Evolutionary conservation across 139 green algal species (phyloP), one percentile per base, ranked within the genome.

Genomic region (Pseudopediastrum boryanum): DNA sequence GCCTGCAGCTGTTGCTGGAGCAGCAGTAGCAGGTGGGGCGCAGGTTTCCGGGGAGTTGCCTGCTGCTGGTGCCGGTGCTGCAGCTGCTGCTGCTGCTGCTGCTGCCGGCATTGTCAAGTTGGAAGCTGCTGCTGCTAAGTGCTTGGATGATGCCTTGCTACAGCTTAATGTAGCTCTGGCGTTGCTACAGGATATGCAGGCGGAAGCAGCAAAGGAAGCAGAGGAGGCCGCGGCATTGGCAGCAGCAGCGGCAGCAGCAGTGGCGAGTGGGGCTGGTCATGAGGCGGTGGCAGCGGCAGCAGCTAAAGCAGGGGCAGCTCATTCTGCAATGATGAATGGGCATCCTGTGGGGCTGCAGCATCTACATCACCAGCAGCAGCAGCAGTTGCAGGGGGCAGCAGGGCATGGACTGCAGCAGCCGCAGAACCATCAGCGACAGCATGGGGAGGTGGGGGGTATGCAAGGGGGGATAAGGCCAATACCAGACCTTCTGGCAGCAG

Each of bases 151-250:
- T 6, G 54, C 74, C 25, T 48, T 68, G 36, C 41, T 54, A 64
- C 77, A 83, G 71, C 39, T 56, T 4, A 43, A 65, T 62, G 77
- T 77, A 3, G 71, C 72, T 8, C 35, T 61, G 36, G 64, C 71
- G 39, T 46, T 86, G 63, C 64, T 71, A 29, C 59, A 72, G 72
- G 68, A 81, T 6, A 71, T 75, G 52, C 62, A 81, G 36, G 74
- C 74, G 43, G 74, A 74, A 41, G 74, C 74, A 63, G 74, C 74
- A 25, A 74, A 74, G 44, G 33, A 74, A 63, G 62, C 46, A 41
- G 74, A 64, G 54, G 54, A 74, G 36, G 74, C 46, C 19, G 62
- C 59, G 19, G 42, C 73, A 23, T 35, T 46, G 35, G 35, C 64
- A 33, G 64, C 74, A 66, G 62, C 74, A n/a, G 38, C 64, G 19